Percentiles rank a stretch among this genome's conserved stretches.
Evolutionary conservation across 305 asterid species (phyloP).

Genomic region (Solanum chacoense): DNA sequence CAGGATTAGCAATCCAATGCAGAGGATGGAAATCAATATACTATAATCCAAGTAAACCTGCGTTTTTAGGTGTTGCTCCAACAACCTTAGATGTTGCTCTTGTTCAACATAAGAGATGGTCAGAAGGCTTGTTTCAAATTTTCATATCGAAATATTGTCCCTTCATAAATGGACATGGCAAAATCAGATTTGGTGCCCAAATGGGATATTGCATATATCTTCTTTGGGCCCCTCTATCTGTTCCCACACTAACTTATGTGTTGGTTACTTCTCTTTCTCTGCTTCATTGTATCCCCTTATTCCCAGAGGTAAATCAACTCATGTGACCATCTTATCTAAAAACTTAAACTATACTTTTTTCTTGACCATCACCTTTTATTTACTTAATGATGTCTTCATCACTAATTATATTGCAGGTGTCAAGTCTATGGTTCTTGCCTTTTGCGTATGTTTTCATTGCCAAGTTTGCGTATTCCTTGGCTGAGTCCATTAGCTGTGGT

Average conservation of each 20-base stretch:
- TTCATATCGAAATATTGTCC: constrained; percentile 72
- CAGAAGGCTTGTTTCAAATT: constrained; percentile 66
- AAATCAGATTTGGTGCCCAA: constrained; percentile 48
- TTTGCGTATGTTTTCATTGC: constrained; percentile 36
- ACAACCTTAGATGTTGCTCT: constrained; percentile 47
- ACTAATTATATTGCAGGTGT: constrained; percentile 20
- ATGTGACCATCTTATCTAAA: neutral
- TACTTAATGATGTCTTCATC: neutral
- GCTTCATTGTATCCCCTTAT: constrained; percentile 41
- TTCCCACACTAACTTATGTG: constrained; percentile 44
- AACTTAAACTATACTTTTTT: too few relatives aligned
- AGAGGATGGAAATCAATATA: constrained; percentile 75
- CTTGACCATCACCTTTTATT: neutral
- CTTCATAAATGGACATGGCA: constrained; percentile 47
- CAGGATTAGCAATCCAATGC: constrained; percentile 72
- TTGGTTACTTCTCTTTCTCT: constrained; percentile 37
- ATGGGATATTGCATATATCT: constrained; percentile 75
- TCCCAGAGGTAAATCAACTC: constrained; percentile 42
- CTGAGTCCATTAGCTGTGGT: constrained; percentile 35
- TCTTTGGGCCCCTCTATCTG: constrained; percentile 52
- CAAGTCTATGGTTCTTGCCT: constrained; percentile 49
- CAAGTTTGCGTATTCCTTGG: constrained; percentile 24
- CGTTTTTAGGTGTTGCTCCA: constrained; percentile 57
- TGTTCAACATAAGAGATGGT: constrained; percentile 75
- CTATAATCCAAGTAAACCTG: constrained; percentile 42